Evolutionary conservation across 2,329 filamentous ascomycete species (phyloP).

Genomic region (Dactylellina cionopaga): DNA sequence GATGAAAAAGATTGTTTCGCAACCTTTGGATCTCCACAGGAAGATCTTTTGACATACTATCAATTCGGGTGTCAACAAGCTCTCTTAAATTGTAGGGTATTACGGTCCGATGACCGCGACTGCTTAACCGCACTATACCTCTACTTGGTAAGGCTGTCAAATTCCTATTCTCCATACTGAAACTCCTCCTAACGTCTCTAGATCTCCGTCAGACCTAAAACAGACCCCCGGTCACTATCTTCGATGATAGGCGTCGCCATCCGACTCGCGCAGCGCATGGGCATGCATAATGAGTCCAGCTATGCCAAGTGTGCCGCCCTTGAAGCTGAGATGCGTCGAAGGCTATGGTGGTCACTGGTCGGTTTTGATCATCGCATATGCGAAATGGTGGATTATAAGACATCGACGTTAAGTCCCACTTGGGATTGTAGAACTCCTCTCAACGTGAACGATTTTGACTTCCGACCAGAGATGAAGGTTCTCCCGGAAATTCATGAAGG

Average conservation of each 20-base stretch:
- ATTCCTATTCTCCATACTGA: neutral
- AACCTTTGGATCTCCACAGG: constrained; percentile 68
- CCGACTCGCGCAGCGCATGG: constrained; percentile 70
- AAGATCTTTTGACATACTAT: constrained; percentile 66
- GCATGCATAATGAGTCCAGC: constrained; percentile 69
- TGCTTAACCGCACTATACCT: constrained; percentile 74
- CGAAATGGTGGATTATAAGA: constrained; percentile 61
- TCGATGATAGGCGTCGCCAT: constrained; percentile 71
- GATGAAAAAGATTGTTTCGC: constrained; percentile 66
- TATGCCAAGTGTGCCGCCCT: constrained; percentile 63
- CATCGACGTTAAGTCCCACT: constrained; percentile 60
- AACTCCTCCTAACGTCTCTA: constrained; percentile 26
- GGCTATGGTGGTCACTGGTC: constrained; percentile 71
- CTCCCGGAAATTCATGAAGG: constrained; percentile 55
- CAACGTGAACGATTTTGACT: constrained; percentile 38
- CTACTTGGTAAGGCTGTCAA: constrained; percentile 69
- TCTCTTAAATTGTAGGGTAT: constrained; percentile 73
- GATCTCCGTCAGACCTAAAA: constrained; percentile 62
- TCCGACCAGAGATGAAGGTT: constrained; percentile 25
- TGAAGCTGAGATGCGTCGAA: constrained; percentile 69
- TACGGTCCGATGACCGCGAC: constrained; percentile 72
- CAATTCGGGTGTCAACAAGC: constrained; percentile 72
- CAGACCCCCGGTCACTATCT: constrained; percentile 68
- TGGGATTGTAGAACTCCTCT: constrained; percentile 34
- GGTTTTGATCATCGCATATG: constrained; percentile 68